Evolutionary conservation across 2,329 filamentous ascomycete genomes (phyloP).

Genomic region (Cordyceps pruinosa): DNA sequence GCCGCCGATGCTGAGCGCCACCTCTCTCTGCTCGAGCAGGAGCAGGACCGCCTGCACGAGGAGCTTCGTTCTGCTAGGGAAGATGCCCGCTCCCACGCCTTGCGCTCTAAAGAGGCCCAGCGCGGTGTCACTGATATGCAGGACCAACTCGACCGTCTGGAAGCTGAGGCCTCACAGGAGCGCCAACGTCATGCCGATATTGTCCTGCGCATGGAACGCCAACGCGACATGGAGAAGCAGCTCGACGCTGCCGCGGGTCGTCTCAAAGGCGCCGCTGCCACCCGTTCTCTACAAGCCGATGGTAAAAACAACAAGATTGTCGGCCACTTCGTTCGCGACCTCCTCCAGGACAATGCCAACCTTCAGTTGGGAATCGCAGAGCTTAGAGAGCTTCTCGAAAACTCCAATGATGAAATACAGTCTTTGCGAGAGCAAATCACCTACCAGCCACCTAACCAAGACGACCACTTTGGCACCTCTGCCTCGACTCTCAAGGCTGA

Average conservation of each 20-base stretch:
- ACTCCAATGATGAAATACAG: slow-evolving; percentile 91
- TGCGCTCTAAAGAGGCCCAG: slow-evolving; percentile 82
- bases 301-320: slow-evolving; percentile 61
- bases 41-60: slow-evolving; percentile 67
- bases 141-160: slow-evolving; percentile 82
- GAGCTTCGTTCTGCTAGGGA: slow-evolving; percentile 61
- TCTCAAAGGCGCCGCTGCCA: slow-evolving; percentile 72
- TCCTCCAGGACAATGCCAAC: slow-evolving; percentile 91
- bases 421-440: slow-evolving; percentile 73
- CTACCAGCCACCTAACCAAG: slow-evolving; percentile 63
- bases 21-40: slow-evolving; percentile 69
- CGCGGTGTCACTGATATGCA: slow-evolving; percentile 70
- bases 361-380: slow-evolving; percentile 89
- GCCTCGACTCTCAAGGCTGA: slow-evolving; percentile 63
- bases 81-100: slow-evolving; percentile 70
- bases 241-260: slow-evolving; percentile 72
- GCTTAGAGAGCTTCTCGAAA: slow-evolving; percentile 80
- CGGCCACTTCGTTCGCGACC: slow-evolving; percentile 93
- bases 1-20: slow-evolving; percentile 77
- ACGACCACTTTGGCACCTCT: slow-evolving; percentile 31
- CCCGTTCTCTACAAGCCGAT: slow-evolving; percentile 54
- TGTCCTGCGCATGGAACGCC: slow-evolving; percentile 73
- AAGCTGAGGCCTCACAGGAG: slow-evolving; percentile 74
- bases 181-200: slow-evolving; percentile 75
- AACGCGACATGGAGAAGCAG: slow-evolving; percentile 75